These are phyloP conservation scores for Ceratocystis huliohia DNA, from an alignment of 2,329 filamentous ascomycete genomes.

Conservation along the genomic window DNA sequence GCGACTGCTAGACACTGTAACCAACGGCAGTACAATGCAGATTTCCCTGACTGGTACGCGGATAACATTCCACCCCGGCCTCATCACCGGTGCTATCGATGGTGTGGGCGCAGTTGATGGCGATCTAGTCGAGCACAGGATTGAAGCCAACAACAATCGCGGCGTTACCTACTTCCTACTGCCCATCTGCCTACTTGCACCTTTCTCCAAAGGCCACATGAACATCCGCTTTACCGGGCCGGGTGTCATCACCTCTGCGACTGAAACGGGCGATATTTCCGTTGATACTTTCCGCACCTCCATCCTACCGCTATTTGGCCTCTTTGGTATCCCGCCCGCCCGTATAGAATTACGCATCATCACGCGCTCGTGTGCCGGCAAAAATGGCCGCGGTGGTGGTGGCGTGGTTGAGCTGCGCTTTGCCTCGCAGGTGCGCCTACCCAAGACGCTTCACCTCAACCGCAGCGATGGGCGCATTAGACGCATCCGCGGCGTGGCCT, in stretches of 20 bases:
- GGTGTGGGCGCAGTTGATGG: conserved; percentile 57
- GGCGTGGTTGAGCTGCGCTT: conserved; percentile 91
- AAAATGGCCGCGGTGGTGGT: conserved; percentile 64
- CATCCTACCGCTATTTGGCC: conserved; percentile 75
- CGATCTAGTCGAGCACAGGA: conserved; percentile 67
- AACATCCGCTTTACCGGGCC: conserved; percentile 83
- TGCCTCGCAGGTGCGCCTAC: conserved; percentile 81
- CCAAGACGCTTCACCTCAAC: conserved; percentile 82
- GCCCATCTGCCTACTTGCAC: conserved; percentile 76
- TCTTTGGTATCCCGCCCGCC: conserved; percentile 69
- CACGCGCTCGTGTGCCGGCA: conserved; percentile 63
- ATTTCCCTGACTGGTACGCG: conserved; percentile 95
- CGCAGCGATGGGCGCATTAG: conserved; percentile 74
- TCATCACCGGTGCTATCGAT: conserved; percentile 74
- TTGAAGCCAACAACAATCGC: conserved; percentile 63
- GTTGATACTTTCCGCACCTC: conserved; percentile 90
- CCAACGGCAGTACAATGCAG: conserved; percentile 88
- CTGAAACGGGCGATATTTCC: conserved; percentile 71
- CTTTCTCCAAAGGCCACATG: conserved; percentile 82
- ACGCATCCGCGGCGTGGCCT: conserved; percentile 82
- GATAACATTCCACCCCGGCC: conserved; percentile 77
- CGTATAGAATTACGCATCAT: conserved; percentile 78
- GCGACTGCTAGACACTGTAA: conserved; percentile 83
- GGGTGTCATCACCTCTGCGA: conserved; percentile 83
- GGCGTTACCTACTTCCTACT: conserved; percentile 88